Conservation (phyloP, 2,329 filamentous ascomycete species). For the Trichoderma atrobrunneum region DNA sequence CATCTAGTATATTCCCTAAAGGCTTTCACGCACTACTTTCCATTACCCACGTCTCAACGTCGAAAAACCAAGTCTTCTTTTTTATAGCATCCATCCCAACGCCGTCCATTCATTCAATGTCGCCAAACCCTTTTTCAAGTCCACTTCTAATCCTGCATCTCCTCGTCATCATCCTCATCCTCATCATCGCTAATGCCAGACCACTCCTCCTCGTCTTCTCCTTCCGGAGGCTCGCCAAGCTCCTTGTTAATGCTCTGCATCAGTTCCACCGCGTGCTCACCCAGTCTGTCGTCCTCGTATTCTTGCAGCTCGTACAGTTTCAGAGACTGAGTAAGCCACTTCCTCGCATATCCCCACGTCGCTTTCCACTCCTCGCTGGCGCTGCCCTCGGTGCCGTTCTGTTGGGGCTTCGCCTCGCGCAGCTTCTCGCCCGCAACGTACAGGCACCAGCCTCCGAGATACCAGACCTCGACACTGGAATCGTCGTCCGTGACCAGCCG, state of each 20-base stretch:
- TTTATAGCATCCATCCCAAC: slow-evolving; percentile 22
- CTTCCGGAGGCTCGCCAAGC: slow-evolving; percentile 58
- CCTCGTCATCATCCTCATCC: slow-evolving; percentile 51
- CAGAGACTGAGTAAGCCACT: slow-evolving; percentile 79
- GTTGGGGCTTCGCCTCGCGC: slow-evolving; percentile 37
- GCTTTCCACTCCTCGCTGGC: slow-evolving; percentile 54
- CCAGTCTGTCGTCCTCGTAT: slow-evolving; percentile 80
- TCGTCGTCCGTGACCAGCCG: slow-evolving; percentile 85
- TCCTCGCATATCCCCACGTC: slow-evolving; percentile 69
- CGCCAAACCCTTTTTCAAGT: slow-evolving; percentile 11
- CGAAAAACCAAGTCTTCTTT: slow-evolving; percentile 7
- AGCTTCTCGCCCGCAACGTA: slow-evolving; percentile 74
- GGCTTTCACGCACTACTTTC: background rate
- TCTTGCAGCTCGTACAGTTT: slow-evolving; percentile 74
- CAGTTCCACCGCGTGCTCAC: slow-evolving; percentile 72
- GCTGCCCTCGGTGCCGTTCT: slow-evolving; percentile 25
- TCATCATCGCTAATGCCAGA: slow-evolving; percentile 51
- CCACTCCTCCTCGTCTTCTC: slow-evolving; percentile 55
- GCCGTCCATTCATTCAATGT: slow-evolving; percentile 22
- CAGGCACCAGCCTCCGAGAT: slow-evolving; percentile 91
- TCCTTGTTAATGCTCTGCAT: slow-evolving; percentile 61
- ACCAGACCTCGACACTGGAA: slow-evolving; percentile 92
- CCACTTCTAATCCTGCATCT: slow-evolving; percentile 46
- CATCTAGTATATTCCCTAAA: slow-evolving; percentile 11
- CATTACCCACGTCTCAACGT: background rate